Evolutionary conservation across 768 basidiomycete genomes (phyloP), one percentile per base, ranked within the genome.

Genomic region (Tricholoma sp.): DNA sequence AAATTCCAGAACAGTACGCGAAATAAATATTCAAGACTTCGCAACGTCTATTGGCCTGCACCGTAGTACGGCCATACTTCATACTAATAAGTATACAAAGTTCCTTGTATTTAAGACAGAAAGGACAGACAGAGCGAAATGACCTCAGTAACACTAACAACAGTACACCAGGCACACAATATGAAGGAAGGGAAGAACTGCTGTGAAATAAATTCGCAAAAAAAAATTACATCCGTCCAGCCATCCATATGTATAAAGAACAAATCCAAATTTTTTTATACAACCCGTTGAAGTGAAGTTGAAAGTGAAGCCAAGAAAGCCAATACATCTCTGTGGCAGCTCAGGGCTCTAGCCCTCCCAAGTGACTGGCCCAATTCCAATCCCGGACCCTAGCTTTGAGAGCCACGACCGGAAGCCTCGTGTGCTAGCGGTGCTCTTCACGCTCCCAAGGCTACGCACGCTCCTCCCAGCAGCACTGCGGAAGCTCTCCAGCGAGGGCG

Each of bases 401-500:
- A 79, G 63, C 75, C 76, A 78, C 24, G 72, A 68, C 52, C 72
- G 72, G 62, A 79, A 68, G 9, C 73, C 70, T 11, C 74, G 64
- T 1, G 69, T 68, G 56, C 72, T 76, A 7, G 71, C 67, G 15
- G 70, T 70, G 61, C 77, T 78, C 62, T 73, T 74, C 45, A 75
- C 66, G 55, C 76, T 78, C 53, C 72, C 73, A 32, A 76, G 62
- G 56, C 78, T 77, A 47, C 73, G 70, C 49, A 76, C 71, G 54
- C 78, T 80, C 58, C 74, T 66, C n/a, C 71, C 70, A 15, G 70
- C 75, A 7, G 66, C 62, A 53, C 78, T 80, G 32, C 74, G 72
- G 62, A 79, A 76, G 61, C 77, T 79, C 64, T 82, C 80, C 52
- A 75, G 66, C 2, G 79, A 79, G 6, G 78, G 73, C 11, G 71